phyloP scores from a whole-genome alignment of 2,329 filamentous ascomycete species.

The Claviceps africana region DNA sequence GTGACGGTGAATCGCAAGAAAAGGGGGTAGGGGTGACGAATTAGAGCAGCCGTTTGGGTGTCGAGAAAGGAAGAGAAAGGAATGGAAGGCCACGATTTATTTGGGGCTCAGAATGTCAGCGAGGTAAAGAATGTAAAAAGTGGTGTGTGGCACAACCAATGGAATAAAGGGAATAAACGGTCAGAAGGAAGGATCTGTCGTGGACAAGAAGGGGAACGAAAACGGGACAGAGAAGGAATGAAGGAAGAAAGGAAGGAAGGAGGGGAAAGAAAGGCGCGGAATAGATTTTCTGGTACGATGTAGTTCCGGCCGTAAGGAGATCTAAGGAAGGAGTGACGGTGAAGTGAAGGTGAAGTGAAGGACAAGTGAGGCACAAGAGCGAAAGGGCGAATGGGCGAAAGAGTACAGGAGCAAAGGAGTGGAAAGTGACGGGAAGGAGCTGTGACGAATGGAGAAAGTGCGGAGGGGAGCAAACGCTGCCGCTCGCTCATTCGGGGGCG shows the following conservation, averaged over 20 bases:
- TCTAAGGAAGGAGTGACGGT: not conserved
- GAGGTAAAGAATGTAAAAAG: constrained; percentile 5
- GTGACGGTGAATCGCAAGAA: not conserved
- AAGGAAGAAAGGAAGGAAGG: not conserved
- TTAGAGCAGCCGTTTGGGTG: not conserved
- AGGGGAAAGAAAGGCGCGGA: not conserved
- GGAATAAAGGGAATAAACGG: not conserved
- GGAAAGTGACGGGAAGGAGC: not conserved
- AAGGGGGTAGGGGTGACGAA: not conserved
- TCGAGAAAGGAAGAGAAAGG: constrained; percentile 5
- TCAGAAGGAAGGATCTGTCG: not conserved
- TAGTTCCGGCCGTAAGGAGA: not conserved
- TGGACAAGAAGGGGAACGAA: not conserved
- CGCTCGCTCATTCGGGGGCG: too few relatives aligned
- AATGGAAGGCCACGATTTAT: constrained; percentile 1
- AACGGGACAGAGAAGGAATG: not conserved
- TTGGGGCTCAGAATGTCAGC: not conserved
- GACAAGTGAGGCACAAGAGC: not conserved
- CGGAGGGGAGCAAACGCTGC: not conserved
- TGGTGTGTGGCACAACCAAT: not conserved
- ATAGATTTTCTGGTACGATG: not conserved
- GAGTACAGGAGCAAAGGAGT: too few relatives aligned
- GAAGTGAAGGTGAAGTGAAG: not conserved
- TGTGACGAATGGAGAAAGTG: not conserved
- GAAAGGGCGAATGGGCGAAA: too few relatives aligned